Evolutionary conservation across 2,329 filamentous ascomycete genomes (phyloP), one percentile per base, ranked within the genome.

Genomic region (Bimuria novae-zelandiae): DNA sequence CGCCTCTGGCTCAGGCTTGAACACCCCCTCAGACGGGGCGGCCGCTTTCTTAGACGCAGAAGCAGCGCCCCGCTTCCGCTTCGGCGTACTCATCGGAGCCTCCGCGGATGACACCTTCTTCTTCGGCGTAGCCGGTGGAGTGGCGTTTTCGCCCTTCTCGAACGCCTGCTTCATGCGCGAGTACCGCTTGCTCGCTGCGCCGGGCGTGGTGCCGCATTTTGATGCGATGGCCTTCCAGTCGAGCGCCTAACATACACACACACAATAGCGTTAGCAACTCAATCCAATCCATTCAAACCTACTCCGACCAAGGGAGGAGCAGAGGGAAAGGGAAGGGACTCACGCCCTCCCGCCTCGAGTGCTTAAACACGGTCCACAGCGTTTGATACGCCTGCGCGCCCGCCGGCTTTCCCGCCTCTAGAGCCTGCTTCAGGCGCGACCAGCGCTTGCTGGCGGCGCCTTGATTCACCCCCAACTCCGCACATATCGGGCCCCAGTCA

Each of bases 131-230:
- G 37, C 16, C 3, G 61, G 57, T 11, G 27, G 7, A n/a, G 23
- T 10, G 25, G 3, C 45, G 52, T 1, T 17, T 4, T 48, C 59
- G 3, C 60, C 63, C 1, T 54, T 52, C 37, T 72, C 67, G 17
- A 68, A 67, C 1, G 63, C 61, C 21, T 62, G 50, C 51, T 72
- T 74, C 50, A 73, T 63, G 12, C 71, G 65, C 0, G 60, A 63
- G 33, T 65, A 73, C 12, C 70, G 69, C 62, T 73, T 73, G 0
- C 60, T 57, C 2, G 67, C 68, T 0, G 71, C 68, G 16, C 66
- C 70, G 2, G 60, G n/a, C 3, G 64, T 74, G 16, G 65, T 70
- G 11, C 56, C 49, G 55, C 64, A 68, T 21, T 61, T 54, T 0
- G 45, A 8, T 0, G 68, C 70, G 27, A 74, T 72, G 4, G 48